Evolutionary conservation across 192 early-diverging fungal genomes (phyloP), one percentile per base, ranked within the genome.

Genomic region (Chytriomyces confervae): DNA sequence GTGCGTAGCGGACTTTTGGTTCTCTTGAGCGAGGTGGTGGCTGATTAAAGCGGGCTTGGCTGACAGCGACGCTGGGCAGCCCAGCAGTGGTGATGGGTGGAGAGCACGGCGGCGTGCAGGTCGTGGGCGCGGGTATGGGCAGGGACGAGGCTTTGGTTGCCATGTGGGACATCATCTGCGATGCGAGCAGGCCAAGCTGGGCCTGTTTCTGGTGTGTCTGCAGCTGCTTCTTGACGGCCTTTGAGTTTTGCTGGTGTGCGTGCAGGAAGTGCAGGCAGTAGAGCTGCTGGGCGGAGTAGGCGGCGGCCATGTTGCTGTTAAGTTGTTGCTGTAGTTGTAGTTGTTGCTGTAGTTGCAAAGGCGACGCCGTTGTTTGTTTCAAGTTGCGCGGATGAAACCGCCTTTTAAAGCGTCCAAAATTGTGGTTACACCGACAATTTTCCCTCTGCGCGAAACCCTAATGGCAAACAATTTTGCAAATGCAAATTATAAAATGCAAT

Each of bases 121-220:
- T 13, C n/a, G 48, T 50, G 23, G 50, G 13, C 53, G 46, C 10
- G 66, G 45, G 47, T 8, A 43, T 18, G 11, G 69, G 7, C 36
- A 71, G 3, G 43, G 10, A 9, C 7, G 69, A 71, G 0, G 24
- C 69, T 57, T 53, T 71, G n/a, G 49, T 49, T 4, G 27, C 13
- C 69, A 71, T 71, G 50, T 71, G 69, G 6, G 7, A 8, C 69
- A 60, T 71, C 20, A 71, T 7, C 6, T 44, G 6, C 2, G 49
- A 53, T 11, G 69, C 69, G 2, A 71, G 20, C 2, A 60, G 23
- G 27, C 50, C 47, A 8, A 71, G 20, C 44, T 71, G 69, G 8
- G 69, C 23, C 13, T 71, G 69, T 27, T 71, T 71, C 50, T 71
- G 69, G 27, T 69, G 20, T 29, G 27, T 11, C 11, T 36, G 29